A percentile compares a stretch with the other conserved stretches of the same genome.
These are phyloP conservation scores for Arthrobotrys pseudoclavata DNA, from an alignment of 2,329 filamentous ascomycete species.

Conservation along the genomic window DNA sequence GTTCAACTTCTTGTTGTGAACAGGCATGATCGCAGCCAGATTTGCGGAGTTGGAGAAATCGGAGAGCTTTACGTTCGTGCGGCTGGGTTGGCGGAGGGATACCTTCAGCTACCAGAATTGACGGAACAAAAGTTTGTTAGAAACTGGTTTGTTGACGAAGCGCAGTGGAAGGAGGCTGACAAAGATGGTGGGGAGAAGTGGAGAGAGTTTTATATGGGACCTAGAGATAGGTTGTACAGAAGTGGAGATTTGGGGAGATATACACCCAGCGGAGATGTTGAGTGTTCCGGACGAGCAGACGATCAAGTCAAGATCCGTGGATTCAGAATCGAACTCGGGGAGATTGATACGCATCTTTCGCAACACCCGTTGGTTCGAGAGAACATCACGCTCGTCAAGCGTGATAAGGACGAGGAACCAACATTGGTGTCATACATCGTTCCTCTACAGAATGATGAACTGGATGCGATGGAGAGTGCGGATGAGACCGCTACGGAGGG, in stretches of 20 bases:
- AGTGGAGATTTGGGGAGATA: conserved; percentile 89
- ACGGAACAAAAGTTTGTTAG: conserved; percentile 82
- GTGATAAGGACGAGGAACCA: conserved; percentile 86
- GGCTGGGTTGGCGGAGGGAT: conserved; percentile 85
- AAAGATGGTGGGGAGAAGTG: conserved; percentile 76
- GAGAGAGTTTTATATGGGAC: conserved; percentile 82
- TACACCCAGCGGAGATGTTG: conserved; percentile 78
- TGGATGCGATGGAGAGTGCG: conserved; percentile 63
- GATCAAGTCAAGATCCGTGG: conserved; percentile 95
- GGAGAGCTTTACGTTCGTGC: conserved; percentile 88
- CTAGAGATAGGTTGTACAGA: conserved; percentile 86
- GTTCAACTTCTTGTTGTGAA: conserved; percentile 90
- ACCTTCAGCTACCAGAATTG: conserved; percentile 73
- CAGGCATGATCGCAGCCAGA: conserved; percentile 73
- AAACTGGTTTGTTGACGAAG: conserved; percentile 87
- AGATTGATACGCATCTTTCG: conserved; percentile 88
- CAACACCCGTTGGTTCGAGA: conserved; percentile 82
- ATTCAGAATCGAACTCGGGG: conserved; percentile 93
- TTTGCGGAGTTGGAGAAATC: conserved; percentile 84
- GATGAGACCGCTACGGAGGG: conserved; percentile 71
- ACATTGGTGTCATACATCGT: conserved; percentile 92
- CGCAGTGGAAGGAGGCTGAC: conserved; percentile 75
- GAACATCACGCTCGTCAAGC: conserved; percentile 84
- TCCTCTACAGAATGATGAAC: conserved; percentile 67
- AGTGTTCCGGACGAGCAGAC: conserved; percentile 84